Conservation (phyloP, 768 basidiomycete genomes). For the Pisolithus orientalis region DNA sequence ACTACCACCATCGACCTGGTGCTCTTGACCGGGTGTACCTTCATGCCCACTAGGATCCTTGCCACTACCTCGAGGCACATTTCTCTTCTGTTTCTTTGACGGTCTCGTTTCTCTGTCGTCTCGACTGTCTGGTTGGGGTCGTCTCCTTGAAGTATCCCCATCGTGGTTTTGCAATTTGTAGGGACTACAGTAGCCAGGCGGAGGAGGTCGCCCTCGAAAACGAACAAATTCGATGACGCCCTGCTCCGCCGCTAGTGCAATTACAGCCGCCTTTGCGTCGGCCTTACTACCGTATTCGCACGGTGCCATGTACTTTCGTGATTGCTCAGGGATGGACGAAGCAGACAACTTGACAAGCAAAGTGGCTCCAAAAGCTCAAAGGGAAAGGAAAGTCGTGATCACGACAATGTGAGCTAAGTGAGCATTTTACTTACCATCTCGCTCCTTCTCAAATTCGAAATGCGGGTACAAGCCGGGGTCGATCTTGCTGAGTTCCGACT, state of each 20-base stretch:
- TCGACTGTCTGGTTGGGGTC: slow-evolving; percentile 27
- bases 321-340: slow-evolving; percentile 26
- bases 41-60: slow-evolving; percentile 3
- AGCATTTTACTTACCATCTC: slow-evolving; percentile 40
- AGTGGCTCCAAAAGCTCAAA: slow-evolving; percentile 49
- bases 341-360: slow-evolving; percentile 37
- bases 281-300: slow-evolving; percentile 48
- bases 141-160: slow-evolving; percentile 27
- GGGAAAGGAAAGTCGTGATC: not conserved
- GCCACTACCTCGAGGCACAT: slow-evolving; percentile 8
- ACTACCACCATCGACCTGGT: not conserved
- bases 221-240: slow-evolving; percentile 57
- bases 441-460: slow-evolving; percentile 38
- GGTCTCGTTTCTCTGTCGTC: slow-evolving; percentile 15
- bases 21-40: not conserved
- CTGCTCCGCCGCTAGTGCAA: slow-evolving; percentile 44
- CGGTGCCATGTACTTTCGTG: slow-evolving; percentile 40
- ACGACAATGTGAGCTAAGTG: not conserved
- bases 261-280: slow-evolving; percentile 58
- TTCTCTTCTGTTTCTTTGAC: slow-evolving; percentile 25
- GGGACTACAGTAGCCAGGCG: slow-evolving; percentile 35
- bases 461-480: slow-evolving; percentile 31
- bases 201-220: slow-evolving; percentile 40
- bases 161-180: slow-evolving; percentile 25
- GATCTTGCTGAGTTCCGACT: slow-evolving; percentile 40